Evolutionary conservation across 2,329 filamentous ascomycete species (phyloP).

Genomic region (Beauveria sp.): DNA sequence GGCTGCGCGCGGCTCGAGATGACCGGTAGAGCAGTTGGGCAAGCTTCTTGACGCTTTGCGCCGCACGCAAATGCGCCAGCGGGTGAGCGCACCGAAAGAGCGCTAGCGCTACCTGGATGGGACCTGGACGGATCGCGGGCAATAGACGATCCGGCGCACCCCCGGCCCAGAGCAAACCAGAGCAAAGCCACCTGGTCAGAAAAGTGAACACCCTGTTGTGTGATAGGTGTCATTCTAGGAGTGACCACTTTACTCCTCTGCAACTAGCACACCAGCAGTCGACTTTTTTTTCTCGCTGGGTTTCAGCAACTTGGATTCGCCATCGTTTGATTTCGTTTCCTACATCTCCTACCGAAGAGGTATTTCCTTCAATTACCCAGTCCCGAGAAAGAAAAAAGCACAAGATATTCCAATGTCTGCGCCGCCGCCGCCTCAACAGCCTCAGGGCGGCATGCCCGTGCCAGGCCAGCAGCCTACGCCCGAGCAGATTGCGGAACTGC

Average conservation of each 20-base stretch:
- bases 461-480: constrained; percentile 55
- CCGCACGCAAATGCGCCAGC: neutral
- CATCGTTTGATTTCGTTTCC: neutral
- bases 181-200: constrained; percentile 10
- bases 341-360: neutral
- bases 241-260: neutral
- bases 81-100: neutral
- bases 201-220: constrained; percentile 32
- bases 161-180: neutral
- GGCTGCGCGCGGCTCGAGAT: neutral
- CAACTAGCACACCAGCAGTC: constrained; percentile 2
- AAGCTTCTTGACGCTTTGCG: neutral
- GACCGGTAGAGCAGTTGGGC: neutral
- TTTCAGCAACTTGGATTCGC: neutral
- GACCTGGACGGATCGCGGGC: constrained; percentile 17
- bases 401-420: constrained; percentile 6
- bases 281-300: neutral
- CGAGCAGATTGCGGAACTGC: constrained; percentile 79
- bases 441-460: constrained; percentile 23
- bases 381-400: too few species aligned
- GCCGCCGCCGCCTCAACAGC: constrained; percentile 14
- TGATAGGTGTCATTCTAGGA: constrained; percentile 13
- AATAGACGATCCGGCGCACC: constrained; percentile 22
- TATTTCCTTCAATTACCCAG: neutral
- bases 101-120: neutral